Evolutionary conservation across 805 yeast genomes (phyloP).

Genomic region (Candida sphagnicola): DNA sequence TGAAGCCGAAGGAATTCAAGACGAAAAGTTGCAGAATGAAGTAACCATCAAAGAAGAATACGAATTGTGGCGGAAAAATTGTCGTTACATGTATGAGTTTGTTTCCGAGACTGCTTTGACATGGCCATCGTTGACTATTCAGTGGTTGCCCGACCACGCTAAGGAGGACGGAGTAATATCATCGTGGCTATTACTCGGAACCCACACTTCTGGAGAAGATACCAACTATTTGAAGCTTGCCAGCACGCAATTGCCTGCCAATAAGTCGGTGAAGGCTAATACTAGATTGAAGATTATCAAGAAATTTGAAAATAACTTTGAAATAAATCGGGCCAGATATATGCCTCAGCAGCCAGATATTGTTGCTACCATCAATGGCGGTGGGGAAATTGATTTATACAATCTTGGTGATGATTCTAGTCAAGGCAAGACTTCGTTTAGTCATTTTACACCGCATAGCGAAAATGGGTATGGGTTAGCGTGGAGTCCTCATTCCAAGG

Average conservation of each 20-base stretch:
- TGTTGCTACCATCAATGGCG: constrained; percentile 66
- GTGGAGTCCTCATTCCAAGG: constrained; percentile 52
- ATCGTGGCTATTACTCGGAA: constrained; percentile 59
- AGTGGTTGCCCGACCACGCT: constrained; percentile 59
- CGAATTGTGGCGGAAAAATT: constrained; percentile 75
- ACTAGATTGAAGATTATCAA: constrained; percentile 59
- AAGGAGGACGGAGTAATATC: constrained; percentile 28
- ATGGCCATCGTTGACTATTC: constrained; percentile 80
- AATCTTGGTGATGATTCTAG: constrained; percentile 26
- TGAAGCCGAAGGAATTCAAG: neutral
- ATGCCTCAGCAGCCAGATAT: constrained; percentile 56
- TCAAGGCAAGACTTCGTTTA: constrained; percentile 17
- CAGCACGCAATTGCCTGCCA: constrained; percentile 50
- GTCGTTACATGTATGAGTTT: constrained; percentile 78
- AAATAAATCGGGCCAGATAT: constrained; percentile 68
- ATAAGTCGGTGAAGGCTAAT: constrained; percentile 31
- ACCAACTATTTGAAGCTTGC: constrained; percentile 64
- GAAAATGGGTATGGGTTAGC: constrained; percentile 74
- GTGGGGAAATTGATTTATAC: constrained; percentile 58
- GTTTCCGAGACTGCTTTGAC: constrained; percentile 74
- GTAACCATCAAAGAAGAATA: constrained; percentile 60
- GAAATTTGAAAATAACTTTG: constrained; percentile 59
- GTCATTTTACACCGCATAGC: constrained; percentile 46
- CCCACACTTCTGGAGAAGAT: constrained; percentile 72
- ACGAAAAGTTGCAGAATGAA: constrained; percentile 25